Percentiles rank a stretch among this genome's conserved stretches.
Conservation (phyloP, 2,329 filamentous ascomycete species). For the Immersiporthe knoxdaviesiana region DNA sequence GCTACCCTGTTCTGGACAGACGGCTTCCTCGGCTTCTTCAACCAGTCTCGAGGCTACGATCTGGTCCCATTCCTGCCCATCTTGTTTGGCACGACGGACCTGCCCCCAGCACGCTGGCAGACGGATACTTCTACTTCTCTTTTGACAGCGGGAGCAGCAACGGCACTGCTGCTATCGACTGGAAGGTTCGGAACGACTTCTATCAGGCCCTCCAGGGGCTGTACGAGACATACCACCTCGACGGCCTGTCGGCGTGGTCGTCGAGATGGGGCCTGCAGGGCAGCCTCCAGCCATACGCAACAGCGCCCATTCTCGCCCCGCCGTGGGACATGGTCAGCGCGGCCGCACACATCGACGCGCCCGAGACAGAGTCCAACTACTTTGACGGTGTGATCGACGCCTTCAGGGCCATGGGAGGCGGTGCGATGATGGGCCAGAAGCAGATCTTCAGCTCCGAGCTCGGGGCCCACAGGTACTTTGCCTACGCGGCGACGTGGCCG, state of each 20-base stretch:
- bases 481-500: slow-evolving; percentile 17
- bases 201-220: slow-evolving; percentile 21
- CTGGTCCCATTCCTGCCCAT: slow-evolving; percentile 18
- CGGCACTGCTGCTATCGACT: slow-evolving; percentile 5
- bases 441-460: slow-evolving; percentile 23
- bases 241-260: slow-evolving; percentile 15
- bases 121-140: slow-evolving; percentile 17
- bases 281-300: slow-evolving; percentile 20
- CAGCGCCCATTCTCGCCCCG: slow-evolving; percentile 15
- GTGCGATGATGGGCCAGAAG: slow-evolving; percentile 20
- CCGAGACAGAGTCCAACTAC: slow-evolving; percentile 26
- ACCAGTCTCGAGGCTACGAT: slow-evolving; percentile 15
- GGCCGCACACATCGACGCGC: slow-evolving; percentile 21
- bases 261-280: slow-evolving; percentile 20
- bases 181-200: slow-evolving; percentile 23
- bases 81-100: slow-evolving; percentile 18
- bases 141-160: slow-evolving; percentile 5
- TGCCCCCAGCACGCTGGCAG: slow-evolving; percentile 18
- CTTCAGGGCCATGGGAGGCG: slow-evolving; percentile 20
- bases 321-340: slow-evolving; percentile 24
- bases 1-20: slow-evolving; percentile 23
- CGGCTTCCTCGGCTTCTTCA: slow-evolving; percentile 19
- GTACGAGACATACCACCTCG: slow-evolving; percentile 22
- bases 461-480: slow-evolving; percentile 15
- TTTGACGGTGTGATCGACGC: slow-evolving; percentile 22